A percentile compares a stretch with the other conserved stretches of the same genome.
phyloP scores from a whole-genome alignment of 345 rosid genomes.

The Luvunga scandens region DNA sequence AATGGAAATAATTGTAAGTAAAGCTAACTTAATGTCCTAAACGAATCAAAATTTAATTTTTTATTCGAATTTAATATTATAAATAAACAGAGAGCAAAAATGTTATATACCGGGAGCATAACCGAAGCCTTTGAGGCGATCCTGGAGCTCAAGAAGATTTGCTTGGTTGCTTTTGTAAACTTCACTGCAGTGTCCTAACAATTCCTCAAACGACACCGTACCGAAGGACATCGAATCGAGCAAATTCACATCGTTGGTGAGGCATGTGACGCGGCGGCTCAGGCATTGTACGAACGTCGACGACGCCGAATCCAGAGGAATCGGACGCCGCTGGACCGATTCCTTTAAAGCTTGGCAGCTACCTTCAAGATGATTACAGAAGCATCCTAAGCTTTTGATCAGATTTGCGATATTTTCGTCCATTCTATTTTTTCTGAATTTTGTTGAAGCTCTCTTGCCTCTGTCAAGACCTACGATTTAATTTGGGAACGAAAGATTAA shows the following conservation, averaged over 20 bases:
- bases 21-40: too few species aligned
- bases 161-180: conserved; percentile 53
- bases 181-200: conserved; percentile 75
- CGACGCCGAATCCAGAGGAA: conserved; percentile 83
- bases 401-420: conserved; percentile 50
- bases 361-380: conserved; percentile 67
- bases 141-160: conserved; percentile 42
- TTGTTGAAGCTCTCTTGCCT: neutral
- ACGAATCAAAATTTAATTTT: neutral
- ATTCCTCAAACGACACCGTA: conserved; percentile 82
- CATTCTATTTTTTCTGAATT: conserved; percentile 27
- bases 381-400: conserved; percentile 46
- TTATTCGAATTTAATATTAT: neutral
- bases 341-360: conserved; percentile 75
- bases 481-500: too few species aligned
- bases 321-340: conserved; percentile 73
- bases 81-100: neutral
- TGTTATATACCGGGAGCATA: conserved; percentile 39
- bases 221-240: conserved; percentile 80
- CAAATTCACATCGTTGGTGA: conserved; percentile 49
- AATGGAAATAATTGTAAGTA: too few species aligned
- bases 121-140: conserved; percentile 44
- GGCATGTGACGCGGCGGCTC: conserved; percentile 58
- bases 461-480: too few species aligned
- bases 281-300: conserved; percentile 70